Evolutionary conservation across 2,329 filamentous ascomycete genomes (phyloP).

Genomic region (Arthrobotrys musiformis): DNA sequence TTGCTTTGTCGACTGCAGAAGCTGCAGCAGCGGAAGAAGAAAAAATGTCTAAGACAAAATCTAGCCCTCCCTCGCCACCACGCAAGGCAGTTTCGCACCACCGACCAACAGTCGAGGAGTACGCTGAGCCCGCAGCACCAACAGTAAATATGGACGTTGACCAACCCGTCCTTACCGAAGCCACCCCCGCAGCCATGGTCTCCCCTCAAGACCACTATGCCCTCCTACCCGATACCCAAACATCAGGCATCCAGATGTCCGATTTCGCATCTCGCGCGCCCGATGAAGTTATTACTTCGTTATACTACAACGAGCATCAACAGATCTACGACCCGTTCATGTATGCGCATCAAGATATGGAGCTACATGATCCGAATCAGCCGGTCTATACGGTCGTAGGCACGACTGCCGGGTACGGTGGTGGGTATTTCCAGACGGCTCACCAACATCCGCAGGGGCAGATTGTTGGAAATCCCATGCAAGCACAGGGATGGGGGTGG

Average conservation of each 20-base stretch:
- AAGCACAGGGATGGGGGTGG: conserved; percentile 39
- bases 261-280: conserved; percentile 44
- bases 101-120: conserved; percentile 41
- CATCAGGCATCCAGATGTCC: conserved; percentile 48
- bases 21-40: conserved; percentile 16
- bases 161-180: conserved; percentile 38
- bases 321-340: conserved; percentile 50
- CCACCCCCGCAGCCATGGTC: conserved; percentile 26
- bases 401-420: conserved; percentile 22
- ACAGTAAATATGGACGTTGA: conserved; percentile 41
- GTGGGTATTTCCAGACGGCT: conserved; percentile 44
- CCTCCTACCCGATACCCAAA: conserved; percentile 41
- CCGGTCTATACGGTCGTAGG: conserved; percentile 49
- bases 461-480: conserved; percentile 30
- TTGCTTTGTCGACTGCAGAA: conserved; percentile 31
- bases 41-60: conserved; percentile 7
- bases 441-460: conserved; percentile 19
- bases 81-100: conserved; percentile 2
- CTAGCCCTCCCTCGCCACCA: conserved; percentile 23
- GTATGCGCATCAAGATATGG: conserved; percentile 54
- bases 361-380: conserved; percentile 51
- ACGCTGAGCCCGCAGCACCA: conserved; percentile 18
- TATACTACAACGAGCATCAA: conserved; percentile 41
- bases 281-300: conserved; percentile 42
- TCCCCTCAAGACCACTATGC: conserved; percentile 43